Evolutionary conservation across 1,284 basidiomycete species (phyloP), one percentile per base, ranked within the genome.

Genomic region (Fomitiporia mediterranea): DNA sequence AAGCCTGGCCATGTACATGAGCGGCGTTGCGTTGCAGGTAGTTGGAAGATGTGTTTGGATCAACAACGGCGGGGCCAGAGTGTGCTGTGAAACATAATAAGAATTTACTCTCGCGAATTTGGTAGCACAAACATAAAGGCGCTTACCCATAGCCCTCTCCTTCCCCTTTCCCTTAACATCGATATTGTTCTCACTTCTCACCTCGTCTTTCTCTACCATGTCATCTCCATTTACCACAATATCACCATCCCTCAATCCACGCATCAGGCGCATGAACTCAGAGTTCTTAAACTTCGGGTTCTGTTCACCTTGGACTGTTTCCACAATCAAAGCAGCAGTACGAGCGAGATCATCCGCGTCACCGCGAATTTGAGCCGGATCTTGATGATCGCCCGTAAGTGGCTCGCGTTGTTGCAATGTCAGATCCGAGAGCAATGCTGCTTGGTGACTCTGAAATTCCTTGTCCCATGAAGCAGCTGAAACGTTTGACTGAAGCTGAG

Each of bases 201-300:
- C 59, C 37, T 43, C 72, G 54, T 75, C 71, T 57, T 71, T 79
- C 59, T 82, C 74, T 13, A 95, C 86, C 69, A 95, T 83, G 53
- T 87, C 73, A 65, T 91, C 84, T 17, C 89, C 92, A 56, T 93
- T 82, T 1, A 97, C 86, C 7, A 89, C 81, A n/a, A 94, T 80
- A 63, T 89, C 81, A 11, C 84, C 83, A 68, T 95, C 91, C 23
- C 92, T 79, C 42, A 98, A 72, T 64, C 91, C 86, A 53, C 82
- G 82, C 88, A 98, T 94, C 27, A 98, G 78, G 17, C 80, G 79
- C 74, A 98, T 78, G 68, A 98, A 98, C 61, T 84, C 78, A 69
- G 92, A 95, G 51, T 94, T 82, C 67, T 85, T 80, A 68, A 98
- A 94, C 69, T 98, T 98, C 42, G 86, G 82, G 66, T 91, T 94